Evolutionary conservation across 1,284 basidiomycete genomes (phyloP), one percentile per base, ranked within the genome.

Genomic region (Sporisorium scitamineum): DNA sequence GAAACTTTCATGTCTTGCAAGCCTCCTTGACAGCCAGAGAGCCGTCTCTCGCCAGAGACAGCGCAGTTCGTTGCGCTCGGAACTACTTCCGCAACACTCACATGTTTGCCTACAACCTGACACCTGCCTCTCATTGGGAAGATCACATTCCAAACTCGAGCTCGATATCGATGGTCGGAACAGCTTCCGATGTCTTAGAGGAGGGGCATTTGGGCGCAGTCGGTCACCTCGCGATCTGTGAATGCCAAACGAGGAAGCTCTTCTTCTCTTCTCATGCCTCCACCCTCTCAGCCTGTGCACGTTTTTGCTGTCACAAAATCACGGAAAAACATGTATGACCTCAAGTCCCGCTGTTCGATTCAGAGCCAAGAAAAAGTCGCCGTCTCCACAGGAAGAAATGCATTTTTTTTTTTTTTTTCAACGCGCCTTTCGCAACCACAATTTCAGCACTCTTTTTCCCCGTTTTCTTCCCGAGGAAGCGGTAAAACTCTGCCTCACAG

Each of bases 281-380:
- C 59, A 60, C 64, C 24, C 42, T 52, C 27, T 14, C 48, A 29
- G 34, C 42, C 18, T n/a, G 64, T 20, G 53, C 60, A 58, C 66
- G 52, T 58, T 59, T 57, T 52, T 26, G 20, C 37, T 10, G 32
- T 26, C n/a, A n/a, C 13, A 41, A 16, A 41, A 41, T 41, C 34
- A 22, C 8, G 14, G 52, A 26, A 44, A 48, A 26, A 45, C 34
- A 70, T n/a, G n/a, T n/a, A n/a, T 70, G 61, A 70, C 67, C 57
- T 70, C 61, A 70, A 22, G 37, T 39, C 16, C 37, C 16, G 37
- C 37, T 39, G 37, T 39, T 3, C 47, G 26, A 18, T 48, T 16
- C 24, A 47, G 24, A 27, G 42, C 14, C 44, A 45, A 24, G 24
- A 16, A 26, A 5, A 45, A 47, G 26, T n/a, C 27, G n/a, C 24